Percentiles rank a stretch among this genome's conserved stretches.
phyloP scores from a whole-genome alignment of 2,329 filamentous ascomycete genomes.

The Alternaria incomplexa region DNA sequence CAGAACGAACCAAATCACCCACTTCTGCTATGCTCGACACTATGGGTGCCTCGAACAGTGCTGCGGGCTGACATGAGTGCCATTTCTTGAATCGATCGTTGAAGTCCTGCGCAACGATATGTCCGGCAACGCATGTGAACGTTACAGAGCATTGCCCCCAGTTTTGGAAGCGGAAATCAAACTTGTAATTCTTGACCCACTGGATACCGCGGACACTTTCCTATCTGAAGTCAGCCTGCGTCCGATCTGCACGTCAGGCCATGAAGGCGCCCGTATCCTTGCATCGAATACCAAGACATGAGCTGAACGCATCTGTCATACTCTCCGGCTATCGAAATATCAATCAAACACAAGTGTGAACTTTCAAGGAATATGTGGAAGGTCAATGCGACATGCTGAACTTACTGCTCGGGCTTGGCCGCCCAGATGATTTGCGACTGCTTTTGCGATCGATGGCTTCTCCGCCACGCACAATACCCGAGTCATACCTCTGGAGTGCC shows the following conservation, averaged over 20 bases:
- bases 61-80: conserved; percentile 77
- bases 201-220: conserved; percentile 69
- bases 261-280: neutral
- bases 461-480: conserved; percentile 79
- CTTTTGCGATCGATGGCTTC: conserved; percentile 95
- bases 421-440: conserved; percentile 86
- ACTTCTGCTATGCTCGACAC: conserved; percentile 71
- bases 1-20: conserved; percentile 14
- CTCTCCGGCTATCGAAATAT: neutral
- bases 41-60: conserved; percentile 82
- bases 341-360: neutral
- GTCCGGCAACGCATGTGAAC: conserved; percentile 93
- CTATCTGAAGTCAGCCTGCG: conserved; percentile 53
- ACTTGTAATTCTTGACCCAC: conserved; percentile 94
- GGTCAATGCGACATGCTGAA: neutral
- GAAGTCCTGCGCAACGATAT: conserved; percentile 84
- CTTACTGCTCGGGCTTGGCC: conserved; percentile 75
- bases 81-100: conserved; percentile 75
- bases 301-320: neutral
- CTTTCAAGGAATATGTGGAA: neutral
- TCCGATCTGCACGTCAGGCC: neutral
- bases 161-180: conserved; percentile 83
- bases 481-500: conserved; percentile 34
- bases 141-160: conserved; percentile 86
- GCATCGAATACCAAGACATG: neutral